Base-by-base conservation (phyloP, 164 flowering plant species). In the Nymphaea colorata region DNA sequence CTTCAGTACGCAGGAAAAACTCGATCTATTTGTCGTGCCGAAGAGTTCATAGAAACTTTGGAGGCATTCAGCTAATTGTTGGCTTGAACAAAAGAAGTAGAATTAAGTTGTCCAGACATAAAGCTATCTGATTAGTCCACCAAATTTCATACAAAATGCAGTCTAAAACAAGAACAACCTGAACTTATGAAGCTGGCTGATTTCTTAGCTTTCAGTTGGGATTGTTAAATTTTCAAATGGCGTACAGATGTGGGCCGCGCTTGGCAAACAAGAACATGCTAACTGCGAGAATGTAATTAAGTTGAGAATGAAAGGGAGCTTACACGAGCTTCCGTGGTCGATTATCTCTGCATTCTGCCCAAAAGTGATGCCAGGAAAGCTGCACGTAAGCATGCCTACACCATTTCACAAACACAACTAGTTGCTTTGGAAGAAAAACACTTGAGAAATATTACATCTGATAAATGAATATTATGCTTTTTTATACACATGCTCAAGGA, bases 341-440 rank as follows among this genome's bases (percentile, higher is more conserved):
- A 75, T 15, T 41, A 72, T 68, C 78, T 78, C 80, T 7, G 76
- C 75, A 43, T 18, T 70, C 61, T 68, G 78, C 25, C 78, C 80
- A 8, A 78, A 75, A 11, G 78, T 72, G 69, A 78, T 25, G 67
- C 80, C 74, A 14, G 78, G 78, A 25, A 75, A 78, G 14, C 75
- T 70, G 43, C 44, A 78, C 3, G 76, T 71, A 42, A 74, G 18
- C 10, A 44, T 64, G 60, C 73, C 80, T 36, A 55, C 16, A 55
- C 16, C 41, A 18, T 4, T 51, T 2, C 42, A 47, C 18, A 11
- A 69, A 3, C 41, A 41, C 42, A 5, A 62, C 2, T 43, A 53
- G 43, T 51, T 51, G 36, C 6, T 6, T 15, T 5, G 10, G 5
- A 47, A 42, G 64, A 68, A 4, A 8, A 17, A 14, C 42, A 43